These are phyloP conservation scores for Solanum tacnaense DNA, from an alignment of 257 asterid species.

Conservation along the genomic window DNA sequence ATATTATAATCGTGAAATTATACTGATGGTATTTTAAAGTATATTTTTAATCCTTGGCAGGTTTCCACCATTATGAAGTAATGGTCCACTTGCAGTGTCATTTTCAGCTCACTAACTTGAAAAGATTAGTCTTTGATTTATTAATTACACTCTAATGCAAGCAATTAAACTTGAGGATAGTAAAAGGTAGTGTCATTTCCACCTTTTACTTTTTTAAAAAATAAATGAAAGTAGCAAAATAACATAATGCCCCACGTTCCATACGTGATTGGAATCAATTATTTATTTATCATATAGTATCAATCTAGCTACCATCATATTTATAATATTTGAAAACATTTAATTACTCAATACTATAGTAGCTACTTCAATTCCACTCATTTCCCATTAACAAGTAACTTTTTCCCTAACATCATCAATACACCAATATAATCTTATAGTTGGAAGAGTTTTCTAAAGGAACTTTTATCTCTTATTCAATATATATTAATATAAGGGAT, in stretches of 20 bases:
- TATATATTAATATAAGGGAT: no score
- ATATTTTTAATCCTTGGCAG: not conserved
- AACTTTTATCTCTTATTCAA: not conserved
- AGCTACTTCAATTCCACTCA: not conserved
- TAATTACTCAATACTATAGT: not conserved
- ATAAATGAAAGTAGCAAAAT: not conserved
- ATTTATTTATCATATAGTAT: not conserved
- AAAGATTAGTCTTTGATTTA: not conserved
- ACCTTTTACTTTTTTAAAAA: not conserved
- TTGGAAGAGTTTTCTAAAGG: not conserved
- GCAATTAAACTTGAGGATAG: not conserved
- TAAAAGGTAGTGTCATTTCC: not conserved
- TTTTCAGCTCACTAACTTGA: not conserved
- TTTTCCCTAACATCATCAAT: not conserved
- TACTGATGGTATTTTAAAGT: not conserved
- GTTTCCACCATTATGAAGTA: not conserved
- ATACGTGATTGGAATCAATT: not conserved
- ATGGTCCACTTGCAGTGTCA: not conserved
- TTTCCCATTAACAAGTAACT: not conserved
- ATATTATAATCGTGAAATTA: not conserved
- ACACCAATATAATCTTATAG: not conserved
- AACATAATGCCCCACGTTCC: not conserved
- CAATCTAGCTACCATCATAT: not conserved
- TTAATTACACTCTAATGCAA: not conserved
- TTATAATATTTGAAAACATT: not conserved